Percentiles rank a stretch among this genome's conserved stretches.
These are phyloP conservation scores for Malassezia nana DNA, from an alignment of 1,284 basidiomycete genomes.

Conservation along the genomic window DNA sequence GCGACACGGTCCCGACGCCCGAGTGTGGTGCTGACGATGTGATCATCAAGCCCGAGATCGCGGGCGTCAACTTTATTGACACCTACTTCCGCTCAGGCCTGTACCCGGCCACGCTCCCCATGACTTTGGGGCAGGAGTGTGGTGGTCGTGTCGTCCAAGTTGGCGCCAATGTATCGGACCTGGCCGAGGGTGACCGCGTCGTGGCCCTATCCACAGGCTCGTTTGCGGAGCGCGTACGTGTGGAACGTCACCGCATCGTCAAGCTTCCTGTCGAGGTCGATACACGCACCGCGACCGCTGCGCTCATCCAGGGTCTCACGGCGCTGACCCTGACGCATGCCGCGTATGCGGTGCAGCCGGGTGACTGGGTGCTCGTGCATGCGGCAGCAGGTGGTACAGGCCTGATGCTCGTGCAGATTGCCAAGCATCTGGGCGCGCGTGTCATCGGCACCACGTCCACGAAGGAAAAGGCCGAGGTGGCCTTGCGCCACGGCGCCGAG, in stretches of 20 bases:
- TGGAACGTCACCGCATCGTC: slow-evolving; percentile 59
- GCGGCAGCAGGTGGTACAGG: slow-evolving; percentile 73
- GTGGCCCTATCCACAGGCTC: slow-evolving; percentile 55
- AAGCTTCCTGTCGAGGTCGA: slow-evolving; percentile 55
- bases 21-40: slow-evolving; percentile 59
- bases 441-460: slow-evolving; percentile 93
- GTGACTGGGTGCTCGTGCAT: slow-evolving; percentile 62
- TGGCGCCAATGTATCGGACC: slow-evolving; percentile 45
- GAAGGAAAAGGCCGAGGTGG: slow-evolving; percentile 70
- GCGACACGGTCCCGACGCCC: slow-evolving; percentile 58
- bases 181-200: slow-evolving; percentile 58
- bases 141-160: slow-evolving; percentile 66
- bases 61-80: slow-evolving; percentile 57
- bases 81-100: slow-evolving; percentile 53
- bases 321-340: slow-evolving; percentile 70
- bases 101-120: slow-evolving; percentile 58
- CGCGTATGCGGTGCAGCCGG: slow-evolving; percentile 65
- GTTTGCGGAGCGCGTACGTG: slow-evolving; percentile 67
- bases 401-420: slow-evolving; percentile 53
- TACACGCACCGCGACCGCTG: slow-evolving; percentile 60
- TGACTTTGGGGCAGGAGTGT: slow-evolving; percentile 66
- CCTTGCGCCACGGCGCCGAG: slow-evolving; percentile 68
- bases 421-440: slow-evolving; percentile 59
- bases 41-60: slow-evolving; percentile 61
- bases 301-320: slow-evolving; percentile 68